A percentile compares a stretch with the other conserved stretches of the same genome.
Conservation (phyloP, 257 asterid genomes). For the Knoxia roxburghii region DNA sequence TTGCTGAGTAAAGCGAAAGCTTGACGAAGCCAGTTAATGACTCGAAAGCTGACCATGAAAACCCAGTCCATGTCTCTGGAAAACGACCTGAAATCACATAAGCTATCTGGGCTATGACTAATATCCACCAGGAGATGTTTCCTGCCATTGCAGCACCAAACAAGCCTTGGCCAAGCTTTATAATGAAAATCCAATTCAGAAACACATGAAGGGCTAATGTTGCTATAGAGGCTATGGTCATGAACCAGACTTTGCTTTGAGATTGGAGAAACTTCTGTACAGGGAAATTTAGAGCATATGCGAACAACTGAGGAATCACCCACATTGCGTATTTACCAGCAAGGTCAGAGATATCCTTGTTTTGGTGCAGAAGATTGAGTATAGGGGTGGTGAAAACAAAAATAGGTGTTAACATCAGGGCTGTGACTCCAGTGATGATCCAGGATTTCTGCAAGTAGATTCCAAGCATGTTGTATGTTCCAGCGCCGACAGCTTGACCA, state of each 20-base stretch:
- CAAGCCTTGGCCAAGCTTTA: constrained; percentile 20
- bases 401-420: constrained; percentile 20
- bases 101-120: constrained; percentile 12
- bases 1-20: constrained; percentile 32
- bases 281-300: constrained; percentile 22
- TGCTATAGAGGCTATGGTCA: constrained; percentile 18
- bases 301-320: constrained; percentile 24
- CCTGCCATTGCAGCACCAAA: constrained; percentile 30
- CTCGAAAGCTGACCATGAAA: constrained; percentile 28
- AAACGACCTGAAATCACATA: constrained; percentile 25
- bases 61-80: constrained; percentile 34
- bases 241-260: constrained; percentile 28
- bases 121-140: constrained; percentile 24
- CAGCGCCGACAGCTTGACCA: constrained; percentile 39
- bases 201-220: constrained; percentile 22
- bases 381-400: constrained; percentile 17
- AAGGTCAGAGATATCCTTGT: constrained; percentile 17
- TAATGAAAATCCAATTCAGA: constrained; percentile 28
- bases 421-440: constrained; percentile 15
- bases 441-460: constrained; percentile 35
- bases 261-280: constrained; percentile 32
- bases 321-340: constrained; percentile 25
- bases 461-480: constrained; percentile 27
- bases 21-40: constrained; percentile 22
- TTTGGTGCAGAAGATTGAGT: constrained; percentile 18